These are phyloP conservation scores for Artemisia argyi DNA, from an alignment of 129 eudicot genomes.

Conservation along the genomic window DNA sequence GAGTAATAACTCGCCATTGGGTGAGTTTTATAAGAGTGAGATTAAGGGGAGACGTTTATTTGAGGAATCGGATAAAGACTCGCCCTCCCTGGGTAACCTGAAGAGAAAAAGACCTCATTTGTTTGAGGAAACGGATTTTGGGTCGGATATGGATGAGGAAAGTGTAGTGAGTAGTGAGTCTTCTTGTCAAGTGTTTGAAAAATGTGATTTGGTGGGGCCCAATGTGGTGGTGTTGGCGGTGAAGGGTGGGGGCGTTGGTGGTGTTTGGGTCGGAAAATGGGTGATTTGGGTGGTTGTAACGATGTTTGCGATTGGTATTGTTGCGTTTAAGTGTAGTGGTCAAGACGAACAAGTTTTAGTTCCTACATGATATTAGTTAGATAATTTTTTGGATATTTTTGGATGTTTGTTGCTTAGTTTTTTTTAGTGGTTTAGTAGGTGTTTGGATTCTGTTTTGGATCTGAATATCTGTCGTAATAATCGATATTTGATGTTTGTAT, in stretches of 20 bases:
- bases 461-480: neutral
- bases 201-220: slow-evolving; percentile 8
- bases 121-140: too few relatives aligned
- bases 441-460: neutral
- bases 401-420: neutral
- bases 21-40: slow-evolving; percentile 32
- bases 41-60: slow-evolving; percentile 46
- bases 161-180: slow-evolving; percentile 21
- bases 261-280: slow-evolving; percentile 18
- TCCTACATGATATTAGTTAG: slow-evolving; percentile 17
- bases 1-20: slow-evolving; percentile 28
- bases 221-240: slow-evolving; percentile 7
- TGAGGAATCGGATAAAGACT: slow-evolving; percentile 16
- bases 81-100: too few relatives aligned
- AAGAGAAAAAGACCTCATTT: too few relatives aligned
- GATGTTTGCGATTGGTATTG: slow-evolving; percentile 32
- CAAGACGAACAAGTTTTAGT: slow-evolving; percentile 24
- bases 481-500: neutral
- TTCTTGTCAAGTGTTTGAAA: slow-evolving; percentile 18
- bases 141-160: slow-evolving; percentile 24
- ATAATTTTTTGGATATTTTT: neutral
- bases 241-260: slow-evolving; percentile 2
- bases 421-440: too few relatives aligned
- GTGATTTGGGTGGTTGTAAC: slow-evolving; percentile 23
- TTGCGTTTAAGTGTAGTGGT: slow-evolving; percentile 29